Evolutionary conservation across 2,329 filamentous ascomycete species (phyloP), one percentile per base, ranked within the genome.

Genomic region (Beauveria sp.): DNA sequence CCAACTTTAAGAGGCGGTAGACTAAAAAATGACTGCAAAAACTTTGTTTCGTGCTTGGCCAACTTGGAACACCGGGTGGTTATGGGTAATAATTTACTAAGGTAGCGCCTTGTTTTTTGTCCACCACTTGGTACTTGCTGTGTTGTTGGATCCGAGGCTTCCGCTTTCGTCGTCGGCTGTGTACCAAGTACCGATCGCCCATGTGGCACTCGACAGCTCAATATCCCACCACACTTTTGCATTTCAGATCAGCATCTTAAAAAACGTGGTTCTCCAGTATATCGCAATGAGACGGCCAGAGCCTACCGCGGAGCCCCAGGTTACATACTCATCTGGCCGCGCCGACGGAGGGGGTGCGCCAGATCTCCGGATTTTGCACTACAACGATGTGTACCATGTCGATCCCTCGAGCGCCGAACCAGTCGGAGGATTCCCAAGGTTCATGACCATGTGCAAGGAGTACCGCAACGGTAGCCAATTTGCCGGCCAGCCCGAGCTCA

Each of bases 351-450:
- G 66, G 9, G 65, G 68, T 3, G 68, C 73, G 16, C 89, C 91
- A 50, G 88, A 91, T 71, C 76, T 96, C 56, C 86, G 92, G n/a
- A 75, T 96, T 61, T 73, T 96, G 38, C 93, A 96, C 76, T 96
- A 89, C 80, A 96, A 96, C 74, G 92, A 97, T 75, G 92, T 96
- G 64, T 96, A 96, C 74, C 93, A 96, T 69, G 84, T 96, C 60
- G 91, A 96, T 67, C 71, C 76, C 2, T 80, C 80, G 2, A 92
- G 90, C 28, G 85, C 88, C 18, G 91, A 96, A 70, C 93, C 93
- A 1, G 86, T 92, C 2, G 93, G 93, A 31, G 93, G 93, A 20
- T 83, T 89, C 48, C 80, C 90, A 34, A 83, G 93, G 53, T 96
- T 97, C 75, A 87, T 95, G 72, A 88, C 87, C 3, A 77, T 95